Conservation (phyloP, 2,329 filamentous ascomycete species). For the Cytospora paraplurivora region DNA sequence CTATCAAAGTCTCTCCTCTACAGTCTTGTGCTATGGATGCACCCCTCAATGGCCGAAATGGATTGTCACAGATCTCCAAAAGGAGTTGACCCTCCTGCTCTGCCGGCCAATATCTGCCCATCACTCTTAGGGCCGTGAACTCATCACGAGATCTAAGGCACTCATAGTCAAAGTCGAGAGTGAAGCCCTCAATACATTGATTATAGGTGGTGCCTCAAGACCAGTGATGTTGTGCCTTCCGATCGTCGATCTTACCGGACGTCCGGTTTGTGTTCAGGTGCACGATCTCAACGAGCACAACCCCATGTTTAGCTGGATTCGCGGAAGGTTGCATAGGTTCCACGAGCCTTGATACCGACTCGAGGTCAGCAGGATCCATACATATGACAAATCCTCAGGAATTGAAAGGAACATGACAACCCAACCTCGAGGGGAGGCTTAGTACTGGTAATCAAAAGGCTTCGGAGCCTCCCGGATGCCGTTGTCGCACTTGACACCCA, state of each 20-base stretch:
- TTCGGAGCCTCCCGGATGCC: neutral
- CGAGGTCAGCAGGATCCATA: neutral
- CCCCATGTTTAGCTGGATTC: too few relatives aligned
- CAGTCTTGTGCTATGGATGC: neutral
- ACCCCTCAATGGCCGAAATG: neutral
- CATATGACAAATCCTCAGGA: neutral
- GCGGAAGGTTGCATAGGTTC: too few relatives aligned
- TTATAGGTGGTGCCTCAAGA: neutral
- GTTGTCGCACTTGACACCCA: slow-evolving; percentile 32
- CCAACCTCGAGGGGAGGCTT: neutral
- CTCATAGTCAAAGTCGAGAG: neutral
- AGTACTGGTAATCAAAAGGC: neutral
- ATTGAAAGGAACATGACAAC: neutral
- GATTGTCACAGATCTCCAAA: neutral
- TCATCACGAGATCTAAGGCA: neutral
- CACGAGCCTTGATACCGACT: neutral
- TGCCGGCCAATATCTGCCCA: neutral
- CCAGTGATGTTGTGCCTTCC: neutral
- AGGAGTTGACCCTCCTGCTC: neutral
- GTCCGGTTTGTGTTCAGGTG: neutral
- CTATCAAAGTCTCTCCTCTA: neutral
- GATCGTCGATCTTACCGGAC: neutral
- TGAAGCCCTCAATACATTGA: neutral
- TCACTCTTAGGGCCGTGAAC: neutral
- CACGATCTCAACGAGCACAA: neutral